Evolutionary conservation across 2,329 filamentous ascomycete species (phyloP), one percentile per base, ranked within the genome.

Genomic region (Pseudopithomyces maydicus): DNA sequence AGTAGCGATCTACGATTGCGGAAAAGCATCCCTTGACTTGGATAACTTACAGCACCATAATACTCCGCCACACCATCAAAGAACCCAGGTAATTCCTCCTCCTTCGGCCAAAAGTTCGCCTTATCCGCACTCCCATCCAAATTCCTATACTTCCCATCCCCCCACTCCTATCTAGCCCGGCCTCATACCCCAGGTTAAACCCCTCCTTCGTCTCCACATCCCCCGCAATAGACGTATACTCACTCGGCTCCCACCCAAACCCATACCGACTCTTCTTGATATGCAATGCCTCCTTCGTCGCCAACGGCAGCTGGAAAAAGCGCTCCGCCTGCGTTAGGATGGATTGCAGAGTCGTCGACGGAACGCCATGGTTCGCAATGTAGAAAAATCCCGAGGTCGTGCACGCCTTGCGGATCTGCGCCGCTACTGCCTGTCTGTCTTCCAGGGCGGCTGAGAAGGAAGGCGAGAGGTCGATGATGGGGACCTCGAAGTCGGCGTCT

Each of bases 101-200:
- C 74, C 2, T 55, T 55, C 0, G 77, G 77, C 77, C 77, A 79
- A 22, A 75, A 52, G 56, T 79, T 79, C 0, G 64, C 71, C n/a
- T 73, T 73, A 5, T 61, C 62, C 12, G 58, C 63, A 3, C 61
- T 67, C 5, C 78, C 78, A 58, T 80, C 77, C 3, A 80, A 59
- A 35, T 80, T 77, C 14, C 65, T 62, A 58, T 79, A 79, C 55
- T 69, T 55, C 4, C 77, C 77, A 67, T 80, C 77, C 14, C 77
- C 77, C 76, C 77, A 0, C 66, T 74, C 1, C 64, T 67, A 54
- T 79, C 78, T 6, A 80, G 65, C 8, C 61, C 69, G 19, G 62
- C 66, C 61, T 79, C 78, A 53, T 80, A 80, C 6, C 75, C 73
- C 64, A 74, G 79, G 49, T 79, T 79, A 64, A 78, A 79, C 1